phyloP scores from a whole-genome alignment of 2,329 filamentous ascomycete species.

The Stemphylium vesicarium region DNA sequence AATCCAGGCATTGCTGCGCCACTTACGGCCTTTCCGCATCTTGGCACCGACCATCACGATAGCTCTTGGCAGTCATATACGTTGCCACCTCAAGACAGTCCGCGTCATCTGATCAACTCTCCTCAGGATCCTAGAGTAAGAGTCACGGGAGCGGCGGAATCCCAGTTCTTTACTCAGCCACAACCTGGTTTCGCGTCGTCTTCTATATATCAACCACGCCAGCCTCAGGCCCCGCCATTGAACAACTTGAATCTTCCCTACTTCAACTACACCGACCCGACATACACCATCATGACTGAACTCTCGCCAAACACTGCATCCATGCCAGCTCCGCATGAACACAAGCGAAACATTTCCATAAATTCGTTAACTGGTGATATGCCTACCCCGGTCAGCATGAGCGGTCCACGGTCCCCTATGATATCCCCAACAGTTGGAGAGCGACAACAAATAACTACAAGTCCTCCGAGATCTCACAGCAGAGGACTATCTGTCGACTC shows the following conservation, averaged over 20 bases:
- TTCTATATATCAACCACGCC: slow-evolving; percentile 37
- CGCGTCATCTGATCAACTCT: slow-evolving; percentile 44
- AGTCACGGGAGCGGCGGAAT: slow-evolving; percentile 41
- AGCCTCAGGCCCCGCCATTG: slow-evolving; percentile 41
- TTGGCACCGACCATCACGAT: slow-evolving; percentile 32
- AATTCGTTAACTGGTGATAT: slow-evolving; percentile 39
- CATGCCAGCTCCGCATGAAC: slow-evolving; percentile 33
- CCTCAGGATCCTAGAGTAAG: slow-evolving; percentile 34
- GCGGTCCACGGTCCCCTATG: slow-evolving; percentile 36
- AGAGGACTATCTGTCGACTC: slow-evolving; percentile 38
- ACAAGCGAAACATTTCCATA: slow-evolving; percentile 42
- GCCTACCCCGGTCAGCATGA: slow-evolving; percentile 46
- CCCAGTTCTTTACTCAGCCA: slow-evolving; percentile 41
- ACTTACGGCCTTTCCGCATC: slow-evolving; percentile 40
- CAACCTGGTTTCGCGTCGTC: slow-evolving; percentile 37
- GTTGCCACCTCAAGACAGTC: slow-evolving; percentile 31
- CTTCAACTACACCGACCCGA: slow-evolving; percentile 17
- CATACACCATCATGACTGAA: slow-evolving; percentile 32
- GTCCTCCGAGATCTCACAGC: slow-evolving; percentile 25
- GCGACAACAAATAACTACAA: slow-evolving; percentile 29
- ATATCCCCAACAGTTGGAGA: slow-evolving; percentile 34
- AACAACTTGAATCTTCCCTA: slow-evolving; percentile 33
- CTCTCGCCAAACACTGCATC: slow-evolving; percentile 27
- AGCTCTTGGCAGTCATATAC: slow-evolving; percentile 36
- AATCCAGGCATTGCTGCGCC: slow-evolving; percentile 36